A percentile compares a stretch with the other conserved stretches of the same genome.
These are phyloP conservation scores for Aspergillus awamori DNA, from an alignment of 2,329 filamentous ascomycete genomes.

Conservation along the genomic window DNA sequence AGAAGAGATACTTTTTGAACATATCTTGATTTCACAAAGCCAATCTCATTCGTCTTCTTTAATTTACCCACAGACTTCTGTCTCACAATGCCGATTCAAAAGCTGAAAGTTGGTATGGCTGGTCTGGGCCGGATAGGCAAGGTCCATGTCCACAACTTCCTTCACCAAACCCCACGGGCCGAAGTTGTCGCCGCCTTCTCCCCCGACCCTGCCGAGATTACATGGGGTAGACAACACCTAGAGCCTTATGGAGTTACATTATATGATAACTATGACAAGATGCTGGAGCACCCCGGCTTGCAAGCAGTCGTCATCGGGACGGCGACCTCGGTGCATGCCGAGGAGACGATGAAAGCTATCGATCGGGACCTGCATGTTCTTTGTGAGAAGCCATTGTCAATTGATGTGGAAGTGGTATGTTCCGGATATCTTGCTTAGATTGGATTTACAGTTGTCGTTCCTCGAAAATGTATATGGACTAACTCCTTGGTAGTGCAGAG, in stretches of 20 bases:
- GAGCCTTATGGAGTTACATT: slow-evolving; percentile 54
- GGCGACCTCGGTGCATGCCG: slow-evolving; percentile 57
- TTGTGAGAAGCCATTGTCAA: slow-evolving; percentile 58
- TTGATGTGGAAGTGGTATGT: slow-evolving; percentile 59
- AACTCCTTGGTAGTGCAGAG: slow-evolving; percentile 51
- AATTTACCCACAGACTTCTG: background rate
- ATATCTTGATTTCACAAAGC: background rate
- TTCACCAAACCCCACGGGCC: slow-evolving; percentile 50
- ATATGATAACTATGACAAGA: slow-evolving; percentile 57
- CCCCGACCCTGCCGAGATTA: slow-evolving; percentile 46
- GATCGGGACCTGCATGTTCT: slow-evolving; percentile 56
- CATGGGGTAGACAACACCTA: slow-evolving; percentile 54
- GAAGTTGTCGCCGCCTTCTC: slow-evolving; percentile 52
- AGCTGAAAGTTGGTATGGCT: slow-evolving; percentile 49
- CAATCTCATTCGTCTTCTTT: background rate
- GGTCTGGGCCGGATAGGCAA: slow-evolving; percentile 54
- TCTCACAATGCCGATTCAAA: slow-evolving; percentile 28
- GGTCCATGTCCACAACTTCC: slow-evolving; percentile 51
- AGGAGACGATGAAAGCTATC: slow-evolving; percentile 60
- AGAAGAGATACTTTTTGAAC: no score
- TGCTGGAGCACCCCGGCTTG: slow-evolving; percentile 57
- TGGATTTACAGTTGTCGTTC: no score
- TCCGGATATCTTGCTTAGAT: background rate
- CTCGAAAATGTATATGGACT: background rate
- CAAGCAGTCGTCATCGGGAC: slow-evolving; percentile 59